Evolutionary conservation across 305 asterid genomes (phyloP), one percentile per base, ranked within the genome.

Genomic region (Fraxinus dipetala): DNA sequence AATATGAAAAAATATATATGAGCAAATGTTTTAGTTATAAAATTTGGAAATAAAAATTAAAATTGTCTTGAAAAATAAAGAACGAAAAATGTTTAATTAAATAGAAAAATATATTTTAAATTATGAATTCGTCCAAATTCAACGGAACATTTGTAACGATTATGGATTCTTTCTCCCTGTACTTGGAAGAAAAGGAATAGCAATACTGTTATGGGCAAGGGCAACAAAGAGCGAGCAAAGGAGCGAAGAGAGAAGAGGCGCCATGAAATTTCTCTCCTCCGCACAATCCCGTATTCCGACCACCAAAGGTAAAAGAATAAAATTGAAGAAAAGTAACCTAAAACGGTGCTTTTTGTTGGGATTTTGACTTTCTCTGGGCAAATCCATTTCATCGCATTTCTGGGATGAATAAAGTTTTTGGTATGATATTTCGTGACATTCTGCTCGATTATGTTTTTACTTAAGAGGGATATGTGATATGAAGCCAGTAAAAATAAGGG

Each of bases 201-300:
- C 56, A 45, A 11, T 5, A 24, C 9, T 8, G 35, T 9, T 34
- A 43, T 43, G 65, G 80, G 74, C 28, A 91, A 91, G 95, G 91
- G 87, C 82, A 92, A 88, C 79, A 91, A 87, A 74, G 96, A 90
- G 84, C 90, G 86, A 87, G 93, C 94, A 1, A 91, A 85, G 85
- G 96, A 90, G 86, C 87, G 90, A 76, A 90, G 99, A 89, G 99
- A 95, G 77, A 87, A 90, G 87, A 86, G 97, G 85, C 97, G 95
- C 82, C 92, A 94, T 59, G 92, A 92, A 83, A 87, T 94, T 84
- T 89, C 97, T 78, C 92, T 87, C 84, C 93, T 94, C 83, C 98
- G 98, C 51, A 84, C 94, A 16, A 87, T 92, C 85, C 97, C 97
- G 4, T 95, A 90, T 85, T 84, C 97, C 84, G 96, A 92, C 86